A percentile compares a stretch with the other conserved stretches of the same genome.
Evolutionary conservation across 1,139 yeast species (phyloP).

Genomic region (Debaryomycetaceae sp.): DNA sequence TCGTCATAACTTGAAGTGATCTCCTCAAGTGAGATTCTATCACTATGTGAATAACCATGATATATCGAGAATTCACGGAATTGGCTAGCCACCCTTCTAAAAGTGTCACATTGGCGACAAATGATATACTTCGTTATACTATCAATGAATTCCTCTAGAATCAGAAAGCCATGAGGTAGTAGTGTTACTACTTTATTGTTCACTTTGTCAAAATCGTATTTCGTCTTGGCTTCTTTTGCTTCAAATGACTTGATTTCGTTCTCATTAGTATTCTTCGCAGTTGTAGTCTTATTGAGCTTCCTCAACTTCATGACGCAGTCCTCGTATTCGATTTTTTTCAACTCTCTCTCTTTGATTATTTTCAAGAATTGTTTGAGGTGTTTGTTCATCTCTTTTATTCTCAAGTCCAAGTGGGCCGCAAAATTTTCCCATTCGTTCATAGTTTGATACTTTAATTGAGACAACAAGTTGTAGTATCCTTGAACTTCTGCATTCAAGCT

Average conservation of each 20-base stretch:
- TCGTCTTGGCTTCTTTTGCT: conserved; percentile 25
- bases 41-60: conserved; percentile 32
- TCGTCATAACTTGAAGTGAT: background rate
- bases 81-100: conserved; percentile 23
- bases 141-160: conserved; percentile 52
- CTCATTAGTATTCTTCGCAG: conserved; percentile 38
- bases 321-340: conserved; percentile 40
- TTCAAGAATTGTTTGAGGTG: conserved; percentile 36
- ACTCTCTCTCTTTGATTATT: conserved; percentile 42
- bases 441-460: conserved; percentile 27
- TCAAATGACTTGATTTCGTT: conserved; percentile 28
- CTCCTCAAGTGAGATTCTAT: background rate
- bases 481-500: conserved; percentile 29
- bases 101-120: conserved; percentile 30
- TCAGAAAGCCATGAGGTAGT: conserved; percentile 45
- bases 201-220: conserved; percentile 28
- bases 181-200: conserved; percentile 37
- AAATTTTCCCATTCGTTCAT: conserved; percentile 30
- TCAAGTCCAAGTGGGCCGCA: conserved; percentile 25
- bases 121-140: conserved; percentile 33
- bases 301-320: conserved; percentile 38
- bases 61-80: conserved; percentile 29
- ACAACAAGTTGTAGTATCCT: conserved; percentile 28
- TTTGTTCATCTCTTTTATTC: conserved; percentile 38
- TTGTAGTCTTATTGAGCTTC: conserved; percentile 36